A percentile compares a stretch with the other conserved stretches of the same genome.
phyloP scores from a whole-genome alignment of 768 basidiomycete genomes.

The Macrolepiota fuliginosa region DNA sequence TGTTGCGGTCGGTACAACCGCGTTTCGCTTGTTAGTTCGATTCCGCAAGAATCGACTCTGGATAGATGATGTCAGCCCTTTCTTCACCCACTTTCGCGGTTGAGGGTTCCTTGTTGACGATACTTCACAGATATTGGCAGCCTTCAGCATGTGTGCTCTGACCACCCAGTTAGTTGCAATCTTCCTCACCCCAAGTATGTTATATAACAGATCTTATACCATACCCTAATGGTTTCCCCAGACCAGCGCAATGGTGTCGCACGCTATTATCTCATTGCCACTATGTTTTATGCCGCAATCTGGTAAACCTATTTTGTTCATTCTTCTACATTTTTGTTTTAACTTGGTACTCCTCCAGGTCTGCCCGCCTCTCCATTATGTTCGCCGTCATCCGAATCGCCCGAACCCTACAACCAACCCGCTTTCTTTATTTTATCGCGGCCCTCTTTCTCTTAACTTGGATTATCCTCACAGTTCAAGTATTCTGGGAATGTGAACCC shows the following conservation, averaged over 20 bases:
- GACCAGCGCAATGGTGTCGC: constrained; percentile 15
- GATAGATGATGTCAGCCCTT: constrained; percentile 33
- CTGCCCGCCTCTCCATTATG: constrained; percentile 6
- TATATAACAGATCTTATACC: neutral
- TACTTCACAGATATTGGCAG: neutral
- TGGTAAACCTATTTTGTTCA: constrained; percentile 25
- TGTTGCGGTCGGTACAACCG: constrained; percentile 28
- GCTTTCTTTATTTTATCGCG: constrained; percentile 21
- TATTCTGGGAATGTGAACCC: constrained; percentile 43
- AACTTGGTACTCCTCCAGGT: neutral
- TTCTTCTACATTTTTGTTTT: neutral
- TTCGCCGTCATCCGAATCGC: constrained; percentile 54
- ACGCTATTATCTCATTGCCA: constrained; percentile 35
- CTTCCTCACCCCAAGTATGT: constrained; percentile 14
- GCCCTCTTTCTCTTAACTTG: constrained; percentile 26
- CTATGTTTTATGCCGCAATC: constrained; percentile 34
- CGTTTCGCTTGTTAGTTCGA: constrained; percentile 29
- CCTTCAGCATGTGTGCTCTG: neutral
- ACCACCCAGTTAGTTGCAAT: neutral
- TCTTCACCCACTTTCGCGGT: neutral
- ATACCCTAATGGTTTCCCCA: neutral
- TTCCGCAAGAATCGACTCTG: constrained; percentile 22
- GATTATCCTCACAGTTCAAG: constrained; percentile 38
- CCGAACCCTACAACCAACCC: constrained; percentile 16
- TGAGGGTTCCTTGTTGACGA: neutral